phyloP scores from a whole-genome alignment of 2,329 filamentous ascomycete genomes.

The Monosporascus sp. region DNA sequence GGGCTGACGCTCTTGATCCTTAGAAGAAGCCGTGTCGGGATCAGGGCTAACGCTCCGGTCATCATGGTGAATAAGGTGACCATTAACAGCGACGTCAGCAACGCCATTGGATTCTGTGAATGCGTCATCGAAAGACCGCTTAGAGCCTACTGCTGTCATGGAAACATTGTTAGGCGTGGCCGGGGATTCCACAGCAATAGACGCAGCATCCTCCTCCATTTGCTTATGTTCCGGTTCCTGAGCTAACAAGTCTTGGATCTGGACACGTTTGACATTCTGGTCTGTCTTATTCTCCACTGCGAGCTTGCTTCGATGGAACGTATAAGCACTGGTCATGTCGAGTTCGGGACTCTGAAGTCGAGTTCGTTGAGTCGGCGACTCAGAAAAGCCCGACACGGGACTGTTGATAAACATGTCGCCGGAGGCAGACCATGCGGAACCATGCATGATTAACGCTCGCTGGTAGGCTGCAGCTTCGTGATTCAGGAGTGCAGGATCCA shows the following conservation, averaged over 20 bases:
- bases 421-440: conserved; percentile 19
- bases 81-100: not conserved
- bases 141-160: conserved; percentile 4
- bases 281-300: conserved; percentile 6
- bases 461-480: not conserved
- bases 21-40: too few species aligned
- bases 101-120: conserved; percentile 5
- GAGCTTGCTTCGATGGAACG: conserved; percentile 24
- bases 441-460: not conserved
- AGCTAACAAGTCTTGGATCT: conserved; percentile 22
- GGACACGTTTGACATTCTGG: conserved; percentile 15
- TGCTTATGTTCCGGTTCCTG: conserved; percentile 15
- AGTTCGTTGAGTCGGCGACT: not conserved
- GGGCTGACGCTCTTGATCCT: not conserved
- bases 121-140: conserved; percentile 22
- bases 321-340: conserved; percentile 28
- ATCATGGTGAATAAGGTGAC: too few species aligned
- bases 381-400: conserved; percentile 9
- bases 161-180: not conserved
- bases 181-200: not conserved
- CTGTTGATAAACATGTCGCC: conserved; percentile 29
- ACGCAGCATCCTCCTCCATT: not conserved
- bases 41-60: too few species aligned
- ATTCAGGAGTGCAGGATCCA: conserved; percentile 1
- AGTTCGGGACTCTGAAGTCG: conserved; percentile 15